A percentile compares a stretch with the other conserved stretches of the same genome.
These are phyloP conservation scores for Fusarium subglutinans DNA, from an alignment of 2,329 filamentous ascomycete genomes.

Conservation along the genomic window DNA sequence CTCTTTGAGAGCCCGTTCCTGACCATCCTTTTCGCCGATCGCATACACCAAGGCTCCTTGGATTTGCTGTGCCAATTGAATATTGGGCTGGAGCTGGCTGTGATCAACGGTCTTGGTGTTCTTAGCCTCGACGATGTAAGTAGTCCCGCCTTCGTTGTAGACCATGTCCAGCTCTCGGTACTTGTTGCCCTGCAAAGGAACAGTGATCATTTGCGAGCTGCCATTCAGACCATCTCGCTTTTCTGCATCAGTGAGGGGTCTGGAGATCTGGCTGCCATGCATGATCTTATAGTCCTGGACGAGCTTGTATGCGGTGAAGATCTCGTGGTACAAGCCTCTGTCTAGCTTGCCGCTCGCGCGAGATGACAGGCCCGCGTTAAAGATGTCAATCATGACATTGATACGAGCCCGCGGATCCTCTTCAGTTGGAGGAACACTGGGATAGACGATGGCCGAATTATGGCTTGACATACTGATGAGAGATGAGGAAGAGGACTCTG, in stretches of 20 bases:
- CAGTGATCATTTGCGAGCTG: not conserved
- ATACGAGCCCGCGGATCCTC: not conserved
- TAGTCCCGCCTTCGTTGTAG: not conserved
- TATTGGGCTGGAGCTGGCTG: not conserved
- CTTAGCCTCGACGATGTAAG: not conserved
- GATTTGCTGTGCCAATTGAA: rapidly evolving
- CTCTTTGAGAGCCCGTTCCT: not conserved
- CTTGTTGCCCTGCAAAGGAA: not conserved
- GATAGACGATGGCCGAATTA: not conserved
- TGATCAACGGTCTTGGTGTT: not conserved
- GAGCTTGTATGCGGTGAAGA: not conserved
- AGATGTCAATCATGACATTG: not conserved
- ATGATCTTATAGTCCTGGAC: not conserved
- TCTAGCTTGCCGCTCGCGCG: not conserved
- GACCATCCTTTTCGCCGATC: not conserved
- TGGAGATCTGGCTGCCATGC: rapidly evolving
- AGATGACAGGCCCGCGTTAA: not conserved
- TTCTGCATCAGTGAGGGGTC: rapidly evolving
- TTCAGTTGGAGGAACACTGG: not conserved
- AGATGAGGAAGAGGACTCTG: no score
- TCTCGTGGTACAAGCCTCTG: not conserved
- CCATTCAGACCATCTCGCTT: not conserved
- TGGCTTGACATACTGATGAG: not conserved
- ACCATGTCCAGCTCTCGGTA: not conserved
- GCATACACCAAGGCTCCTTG: not conserved